Conservation (phyloP, 2,329 filamentous ascomycete genomes). For the Fusarium staphyleae region DNA sequence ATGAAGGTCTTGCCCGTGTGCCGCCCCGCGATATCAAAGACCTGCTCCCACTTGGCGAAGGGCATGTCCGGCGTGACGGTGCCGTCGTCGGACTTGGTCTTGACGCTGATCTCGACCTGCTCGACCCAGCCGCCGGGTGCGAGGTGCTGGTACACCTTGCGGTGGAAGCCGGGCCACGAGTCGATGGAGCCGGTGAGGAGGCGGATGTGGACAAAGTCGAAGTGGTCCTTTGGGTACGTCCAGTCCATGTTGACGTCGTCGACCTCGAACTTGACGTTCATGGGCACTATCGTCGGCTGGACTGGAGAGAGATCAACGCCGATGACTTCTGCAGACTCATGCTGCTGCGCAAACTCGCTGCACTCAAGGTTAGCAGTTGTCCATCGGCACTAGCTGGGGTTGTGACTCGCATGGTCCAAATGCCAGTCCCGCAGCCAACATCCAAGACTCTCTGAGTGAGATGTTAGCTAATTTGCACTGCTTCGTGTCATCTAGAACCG, state of each 20-base stretch:
- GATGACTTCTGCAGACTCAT: constrained; percentile 3
- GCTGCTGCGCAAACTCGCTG: constrained; percentile 3
- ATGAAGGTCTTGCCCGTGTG: constrained; percentile 19
- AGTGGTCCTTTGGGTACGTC: too few relatives aligned
- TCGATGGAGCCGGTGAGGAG: too few relatives aligned
- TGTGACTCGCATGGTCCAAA: constrained; percentile 1
- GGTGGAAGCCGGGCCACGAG: too few relatives aligned
- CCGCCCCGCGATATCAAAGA: constrained; percentile 11
- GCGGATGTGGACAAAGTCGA: too few relatives aligned
- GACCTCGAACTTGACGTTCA: too few relatives aligned
- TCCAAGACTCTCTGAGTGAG: not conserved
- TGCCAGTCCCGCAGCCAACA: constrained; percentile 1
- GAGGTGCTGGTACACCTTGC: too few relatives aligned
- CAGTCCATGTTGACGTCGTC: too few relatives aligned
- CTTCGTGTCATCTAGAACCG: too few relatives aligned
- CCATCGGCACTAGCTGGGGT: too few relatives aligned
- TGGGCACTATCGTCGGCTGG: not conserved
- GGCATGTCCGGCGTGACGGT: constrained; percentile 25
- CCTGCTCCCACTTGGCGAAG: constrained; percentile 25
- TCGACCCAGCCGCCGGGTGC: too few relatives aligned
- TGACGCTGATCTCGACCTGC: constrained; percentile 3
- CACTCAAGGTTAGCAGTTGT: too few relatives aligned
- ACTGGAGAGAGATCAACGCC: constrained; percentile 1
- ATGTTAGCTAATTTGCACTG: not conserved
- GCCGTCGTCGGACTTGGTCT: constrained; percentile 32